Evolutionary conservation across 2,329 filamentous ascomycete genomes (phyloP), one percentile per base, ranked within the genome.

Genomic region (Myriangium duriaei): DNA sequence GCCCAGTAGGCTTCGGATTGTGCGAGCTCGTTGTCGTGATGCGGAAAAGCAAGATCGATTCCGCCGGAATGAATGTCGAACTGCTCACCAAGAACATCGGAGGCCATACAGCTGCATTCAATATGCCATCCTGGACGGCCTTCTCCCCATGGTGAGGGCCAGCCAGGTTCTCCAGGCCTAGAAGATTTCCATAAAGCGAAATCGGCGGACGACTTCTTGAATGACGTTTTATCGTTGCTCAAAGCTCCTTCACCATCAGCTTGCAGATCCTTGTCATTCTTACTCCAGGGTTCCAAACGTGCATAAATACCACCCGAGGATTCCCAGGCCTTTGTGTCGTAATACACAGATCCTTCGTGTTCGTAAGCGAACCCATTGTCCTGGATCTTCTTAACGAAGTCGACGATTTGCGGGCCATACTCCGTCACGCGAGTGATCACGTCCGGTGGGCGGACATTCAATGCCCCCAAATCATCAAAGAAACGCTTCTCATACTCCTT

Each of bases 41-140:
- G 87, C 0, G 87, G 86, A 58, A 94, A 94, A 0, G 80, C 79
- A 37, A 96, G 69, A 57, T 96, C 88, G 43, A 94, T 81, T 41
- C 88, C 88, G 17, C 88, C 87, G 14, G 84, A 92, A 59, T 95
- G 88, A 38, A 95, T 83, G 56, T 96, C 88, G 67, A 96, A 86
- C 44, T 79, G 72, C 17, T 76, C 69, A 4, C 87, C 87, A 1
- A 96, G 65, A n/a, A 86, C 72, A 46, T 87, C 83, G 2, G 82
- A 88, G 0, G 87, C 86, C 88, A 96, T 95, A 11, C 86, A 86
- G 1, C 81, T 87, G 74, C 88, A 95, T 63, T 95, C 87, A 52
- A 95, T 95, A 54, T 95, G 88, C 88, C 88, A 96, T 12, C 88
- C 88, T 1, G 88, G 88, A 31, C 88, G 71, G 4, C 87, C 87